A percentile compares a stretch with the other conserved stretches of the same genome.
phyloP scores from a whole-genome alignment of 371 early-diverging fungal genomes.

The Capniomyces stellatus region DNA sequence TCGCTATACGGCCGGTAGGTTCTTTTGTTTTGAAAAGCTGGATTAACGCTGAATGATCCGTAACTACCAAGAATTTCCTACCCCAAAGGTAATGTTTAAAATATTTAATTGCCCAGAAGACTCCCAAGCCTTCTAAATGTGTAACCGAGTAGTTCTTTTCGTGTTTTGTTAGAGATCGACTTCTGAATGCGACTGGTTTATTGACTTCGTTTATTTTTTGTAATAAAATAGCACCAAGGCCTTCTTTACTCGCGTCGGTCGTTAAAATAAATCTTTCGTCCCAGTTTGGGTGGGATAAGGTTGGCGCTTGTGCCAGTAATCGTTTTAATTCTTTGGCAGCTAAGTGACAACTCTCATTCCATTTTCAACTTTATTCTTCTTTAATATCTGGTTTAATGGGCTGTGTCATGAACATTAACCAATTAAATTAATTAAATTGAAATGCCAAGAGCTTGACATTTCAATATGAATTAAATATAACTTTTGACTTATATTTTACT shows the following conservation, averaged over 20 bases:
- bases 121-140: constrained; percentile 27
- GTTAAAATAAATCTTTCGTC: neutral
- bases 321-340: neutral
- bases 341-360: neutral
- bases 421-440: too few species aligned
- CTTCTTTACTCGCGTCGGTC: neutral
- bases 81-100: constrained; percentile 3
- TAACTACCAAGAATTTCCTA: neutral
- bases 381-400: constrained; percentile 1
- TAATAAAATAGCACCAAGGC: neutral
- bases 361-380: neutral
- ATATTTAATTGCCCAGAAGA: constrained; percentile 11
- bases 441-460: too few species aligned
- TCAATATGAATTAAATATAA: too few species aligned
- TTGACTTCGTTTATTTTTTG: neutral
- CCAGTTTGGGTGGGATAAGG: constrained; percentile 2
- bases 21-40: neutral
- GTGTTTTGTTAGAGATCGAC: neutral
- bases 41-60: constrained; percentile 1
- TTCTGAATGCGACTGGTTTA: neutral
- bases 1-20: neutral
- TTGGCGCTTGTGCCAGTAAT: neutral
- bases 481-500: too few species aligned
- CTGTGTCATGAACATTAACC: too few species aligned
- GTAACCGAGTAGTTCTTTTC: constrained; percentile 6